Evolutionary conservation across 192 early-diverging fungal genomes (phyloP).

Genomic region (Dissophora ornata): DNA sequence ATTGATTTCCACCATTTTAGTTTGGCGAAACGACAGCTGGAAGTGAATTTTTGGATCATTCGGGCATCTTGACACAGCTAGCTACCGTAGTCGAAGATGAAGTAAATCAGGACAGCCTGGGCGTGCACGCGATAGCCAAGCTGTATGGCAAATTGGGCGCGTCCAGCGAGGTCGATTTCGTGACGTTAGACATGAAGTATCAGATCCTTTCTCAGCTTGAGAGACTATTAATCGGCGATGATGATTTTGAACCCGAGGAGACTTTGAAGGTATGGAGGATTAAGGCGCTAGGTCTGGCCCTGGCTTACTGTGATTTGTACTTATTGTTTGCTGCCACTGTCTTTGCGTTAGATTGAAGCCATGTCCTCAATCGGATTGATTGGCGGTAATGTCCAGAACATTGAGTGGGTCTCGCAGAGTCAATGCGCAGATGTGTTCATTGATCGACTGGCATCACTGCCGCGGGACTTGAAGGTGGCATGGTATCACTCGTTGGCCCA

Average conservation of each 20-base stretch:
- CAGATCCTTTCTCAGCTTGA: conserved; percentile 37
- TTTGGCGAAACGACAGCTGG: conserved; percentile 28
- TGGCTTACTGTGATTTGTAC: not conserved
- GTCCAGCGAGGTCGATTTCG: conserved; percentile 14
- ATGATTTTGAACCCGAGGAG: conserved; percentile 21
- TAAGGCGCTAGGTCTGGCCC: too few species aligned
- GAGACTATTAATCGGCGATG: conserved; percentile 15
- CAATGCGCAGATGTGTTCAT: conserved; percentile 18
- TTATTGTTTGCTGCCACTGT: not conserved
- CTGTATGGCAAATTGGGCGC: conserved; percentile 42
- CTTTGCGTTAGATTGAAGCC: conserved; percentile 6
- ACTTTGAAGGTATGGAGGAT: conserved; percentile 7
- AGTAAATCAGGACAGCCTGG: conserved; percentile 16
- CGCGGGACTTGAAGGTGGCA: conserved; percentile 28
- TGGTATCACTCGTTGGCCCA: conserved; percentile 48
- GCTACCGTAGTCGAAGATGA: conserved; percentile 13
- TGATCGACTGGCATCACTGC: not conserved
- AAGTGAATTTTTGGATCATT: conserved; percentile 32
- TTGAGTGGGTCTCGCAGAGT: conserved; percentile 29
- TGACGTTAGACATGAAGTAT: conserved; percentile 39
- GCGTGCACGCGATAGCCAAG: conserved; percentile 25
- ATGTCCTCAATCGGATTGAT: conserved; percentile 37
- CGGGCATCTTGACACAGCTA: conserved; percentile 24
- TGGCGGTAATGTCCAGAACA: conserved; percentile 40
- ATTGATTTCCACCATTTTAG: too few species aligned